Base-by-base conservation (phyloP, 2,329 filamentous ascomycete genomes). In the Eutypa lata region DNA sequence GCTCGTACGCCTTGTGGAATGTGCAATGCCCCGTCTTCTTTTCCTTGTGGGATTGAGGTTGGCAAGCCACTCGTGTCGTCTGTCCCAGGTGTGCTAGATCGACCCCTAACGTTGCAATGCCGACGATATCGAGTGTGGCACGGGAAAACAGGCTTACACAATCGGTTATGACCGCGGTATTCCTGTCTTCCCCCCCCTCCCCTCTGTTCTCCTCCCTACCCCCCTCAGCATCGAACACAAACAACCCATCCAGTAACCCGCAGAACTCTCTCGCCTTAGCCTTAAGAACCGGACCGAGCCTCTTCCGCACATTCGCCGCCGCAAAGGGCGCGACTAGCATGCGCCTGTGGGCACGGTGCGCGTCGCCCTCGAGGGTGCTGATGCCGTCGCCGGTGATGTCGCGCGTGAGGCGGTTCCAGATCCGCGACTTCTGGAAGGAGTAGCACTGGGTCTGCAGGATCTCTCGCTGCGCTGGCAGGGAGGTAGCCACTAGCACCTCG, bases 111-210 rank as follows among this genome's bases (percentile, higher is more conserved):
- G 48, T 43, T 3, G 53, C 53, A 24, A 53, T 47, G 33, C 51
- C 54, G 33, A 53, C 49, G 48, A 53, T 49, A 26, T 53, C 51
- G 4, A 56, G n/a, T 28, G 51, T 53, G 14, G 53, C 50, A 16
- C 50, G 50, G 28, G 49, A 51, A 42, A 55, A 52, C 2, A 55
- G 47, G 8, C 52, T 49, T 18, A 47, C 52, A 42, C 49, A 51
- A 40, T 55, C 50, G 35, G 49, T 49, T 2, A 53, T 21, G 2
- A 38, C 51, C 35, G 28, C 42, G 16, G 26, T 31, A 5, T 31
- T 31, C 26, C 6, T 31, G n/a, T 31, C 26, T 31, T 31, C 26
- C 26, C 22, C 18, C 16, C 43, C 37, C 11, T 50, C 40, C 11
- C 44, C 31, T 16, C 28, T 35, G 10, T 13, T 10, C 13, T 28